Conservation (phyloP, 495 filamentous ascomycete species). For the Mytilinidion resinicola region DNA sequence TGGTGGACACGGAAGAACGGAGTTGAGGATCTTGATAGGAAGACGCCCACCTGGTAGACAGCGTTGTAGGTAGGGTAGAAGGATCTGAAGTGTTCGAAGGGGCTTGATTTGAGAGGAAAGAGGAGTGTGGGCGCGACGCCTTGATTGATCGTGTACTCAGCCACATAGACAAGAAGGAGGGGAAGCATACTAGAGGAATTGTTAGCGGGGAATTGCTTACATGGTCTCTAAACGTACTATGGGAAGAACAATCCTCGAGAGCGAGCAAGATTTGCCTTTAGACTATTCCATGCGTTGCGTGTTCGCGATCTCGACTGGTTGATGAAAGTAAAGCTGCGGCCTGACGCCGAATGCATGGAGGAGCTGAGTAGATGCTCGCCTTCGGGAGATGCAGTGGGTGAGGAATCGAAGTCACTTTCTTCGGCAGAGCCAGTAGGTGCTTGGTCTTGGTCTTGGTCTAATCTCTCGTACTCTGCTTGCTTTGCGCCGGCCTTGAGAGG, state of each 20-base stretch:
- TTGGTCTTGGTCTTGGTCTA: constrained; percentile 37
- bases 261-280: constrained; percentile 47
- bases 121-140: constrained; percentile 83
- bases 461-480: constrained; percentile 39
- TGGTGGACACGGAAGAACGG: constrained; percentile 76
- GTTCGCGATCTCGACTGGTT: not conserved
- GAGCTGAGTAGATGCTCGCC: constrained; percentile 39
- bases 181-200: constrained; percentile 71
- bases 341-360: constrained; percentile 23
- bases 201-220: not conserved
- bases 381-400: constrained; percentile 20
- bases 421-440: constrained; percentile 8
- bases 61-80: constrained; percentile 91
- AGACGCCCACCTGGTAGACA: constrained; percentile 90
- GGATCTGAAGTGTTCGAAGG: constrained; percentile 74
- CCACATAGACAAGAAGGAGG: constrained; percentile 83
- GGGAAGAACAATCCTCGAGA: constrained; percentile 56
- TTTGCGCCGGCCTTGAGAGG: constrained; percentile 47
- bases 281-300: constrained; percentile 30
- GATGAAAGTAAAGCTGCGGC: constrained; percentile 14
- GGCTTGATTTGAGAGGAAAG: constrained; percentile 67
- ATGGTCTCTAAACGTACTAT: constrained; percentile 46
- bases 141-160: constrained; percentile 96
- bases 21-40: constrained; percentile 83
- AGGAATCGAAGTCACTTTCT: constrained; percentile 15